A percentile compares a stretch with the other conserved stretches of the same genome.
Conservation (phyloP, 306 rosid genomes). For the Sesbania bispinosa region DNA sequence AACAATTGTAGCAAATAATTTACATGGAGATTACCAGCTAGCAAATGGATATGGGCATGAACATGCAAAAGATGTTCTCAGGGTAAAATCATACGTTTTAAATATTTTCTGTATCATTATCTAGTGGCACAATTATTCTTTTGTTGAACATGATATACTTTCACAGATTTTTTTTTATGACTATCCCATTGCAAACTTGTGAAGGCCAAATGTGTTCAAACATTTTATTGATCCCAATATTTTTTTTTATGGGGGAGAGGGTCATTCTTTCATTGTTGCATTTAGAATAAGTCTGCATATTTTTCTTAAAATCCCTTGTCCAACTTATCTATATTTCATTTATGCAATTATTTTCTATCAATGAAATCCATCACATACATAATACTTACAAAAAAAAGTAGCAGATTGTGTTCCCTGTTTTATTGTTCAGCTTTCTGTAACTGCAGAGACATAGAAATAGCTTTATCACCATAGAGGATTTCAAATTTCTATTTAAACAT, state of each 20-base stretch:
- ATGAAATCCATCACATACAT: not conserved
- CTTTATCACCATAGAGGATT: constrained; percentile 70
- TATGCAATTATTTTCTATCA: not conserved
- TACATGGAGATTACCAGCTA: constrained; percentile 95
- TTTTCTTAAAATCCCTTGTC: not conserved
- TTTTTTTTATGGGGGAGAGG: not conserved
- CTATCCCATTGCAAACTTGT: not conserved
- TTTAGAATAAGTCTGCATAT: not conserved
- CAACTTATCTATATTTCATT: not conserved
- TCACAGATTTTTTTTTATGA: not conserved
- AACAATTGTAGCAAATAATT: constrained; percentile 49
- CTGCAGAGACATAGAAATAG: constrained; percentile 89
- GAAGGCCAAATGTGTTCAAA: not conserved
- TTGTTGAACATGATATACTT: not conserved
- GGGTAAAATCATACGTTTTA: constrained; percentile 44
- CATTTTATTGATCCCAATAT: not conserved
- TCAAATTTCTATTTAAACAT: constrained; percentile 71
- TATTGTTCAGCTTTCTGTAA: constrained; percentile 27
- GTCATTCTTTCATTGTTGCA: not conserved
- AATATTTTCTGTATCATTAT: not conserved
- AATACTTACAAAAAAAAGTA: not conserved
- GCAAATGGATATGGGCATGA: constrained; percentile 75
- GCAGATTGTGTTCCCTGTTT: constrained; percentile 19
- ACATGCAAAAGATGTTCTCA: constrained; percentile 55
- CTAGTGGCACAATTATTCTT: not conserved